Conservation (phyloP, 2,329 filamentous ascomycete genomes). For the Aspergillus quadricinctus region DNA sequence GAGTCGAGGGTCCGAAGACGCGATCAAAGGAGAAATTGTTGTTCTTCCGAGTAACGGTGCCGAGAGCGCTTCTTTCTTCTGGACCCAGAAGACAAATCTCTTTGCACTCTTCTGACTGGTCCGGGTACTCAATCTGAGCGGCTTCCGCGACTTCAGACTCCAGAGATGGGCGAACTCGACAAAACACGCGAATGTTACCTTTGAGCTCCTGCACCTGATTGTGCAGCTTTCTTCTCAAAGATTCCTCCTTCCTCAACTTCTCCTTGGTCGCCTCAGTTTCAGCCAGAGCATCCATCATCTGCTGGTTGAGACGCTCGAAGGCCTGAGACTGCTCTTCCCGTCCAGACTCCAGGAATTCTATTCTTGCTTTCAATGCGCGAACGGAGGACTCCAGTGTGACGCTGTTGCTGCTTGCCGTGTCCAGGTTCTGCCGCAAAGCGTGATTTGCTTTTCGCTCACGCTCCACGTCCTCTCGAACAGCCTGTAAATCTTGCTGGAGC, state of each 20-base stretch:
- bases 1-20: constrained; percentile 73
- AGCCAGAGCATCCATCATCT: constrained; percentile 71
- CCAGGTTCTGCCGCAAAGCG: constrained; percentile 55
- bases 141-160: constrained; percentile 57
- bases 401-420: constrained; percentile 58
- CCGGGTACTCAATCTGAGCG: constrained; percentile 74
- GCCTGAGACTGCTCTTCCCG: constrained; percentile 83
- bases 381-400: constrained; percentile 69
- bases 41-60: constrained; percentile 69
- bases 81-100: constrained; percentile 81
- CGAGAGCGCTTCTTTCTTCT: constrained; percentile 78
- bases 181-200: constrained; percentile 98
- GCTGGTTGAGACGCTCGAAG: constrained; percentile 74
- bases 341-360: constrained; percentile 85
- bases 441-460: constrained; percentile 61
- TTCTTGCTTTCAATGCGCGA: constrained; percentile 71
- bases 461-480: constrained; percentile 47
- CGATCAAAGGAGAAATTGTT: constrained; percentile 89
- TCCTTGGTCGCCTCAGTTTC: constrained; percentile 67
- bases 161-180: constrained; percentile 77
- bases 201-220: constrained; percentile 98
- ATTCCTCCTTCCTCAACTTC: constrained; percentile 88
- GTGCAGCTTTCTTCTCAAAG: constrained; percentile 82
- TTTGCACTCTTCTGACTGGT: constrained; percentile 73
- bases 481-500: constrained; percentile 37